phyloP scores from a whole-genome alignment of 2,329 filamentous ascomycete species.

The Ophiosphaerella korrae region DNA sequence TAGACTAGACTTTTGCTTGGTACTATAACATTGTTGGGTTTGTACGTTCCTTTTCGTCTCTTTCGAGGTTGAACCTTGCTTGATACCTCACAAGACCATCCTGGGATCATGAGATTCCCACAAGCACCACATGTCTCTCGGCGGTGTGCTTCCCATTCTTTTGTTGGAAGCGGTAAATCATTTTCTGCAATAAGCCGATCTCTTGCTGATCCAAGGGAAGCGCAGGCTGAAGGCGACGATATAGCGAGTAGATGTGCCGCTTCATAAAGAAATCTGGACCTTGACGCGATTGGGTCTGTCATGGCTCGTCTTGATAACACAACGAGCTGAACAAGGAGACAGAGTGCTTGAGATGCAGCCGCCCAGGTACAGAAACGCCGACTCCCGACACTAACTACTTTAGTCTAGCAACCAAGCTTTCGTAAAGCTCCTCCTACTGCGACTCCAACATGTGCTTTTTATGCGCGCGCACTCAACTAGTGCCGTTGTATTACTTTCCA shows the following conservation, averaged over 20 bases:
- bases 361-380: constrained; percentile 17
- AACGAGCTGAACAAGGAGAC: too few relatives aligned
- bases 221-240: constrained; percentile 40
- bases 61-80: constrained; percentile 4
- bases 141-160: constrained; percentile 36
- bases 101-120: constrained; percentile 45
- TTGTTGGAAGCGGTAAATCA: constrained; percentile 28
- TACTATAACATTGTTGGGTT: constrained; percentile 9
- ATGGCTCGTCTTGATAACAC: constrained; percentile 1
- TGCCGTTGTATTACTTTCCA: neutral
- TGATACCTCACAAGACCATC: constrained; percentile 39
- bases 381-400: constrained; percentile 33
- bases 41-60: constrained; percentile 5
- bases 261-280: constrained; percentile 41
- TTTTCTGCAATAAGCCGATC: constrained; percentile 36
- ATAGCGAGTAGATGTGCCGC: constrained; percentile 39
- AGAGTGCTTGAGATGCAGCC: too few relatives aligned
- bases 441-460: too few relatives aligned
- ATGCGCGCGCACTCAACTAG: too few relatives aligned
- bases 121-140: constrained; percentile 45
- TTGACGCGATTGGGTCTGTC: constrained; percentile 20
- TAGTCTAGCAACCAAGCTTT: neutral
- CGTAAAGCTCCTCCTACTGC: too few relatives aligned
- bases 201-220: constrained; percentile 36
- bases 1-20: constrained; percentile 30